Evolutionary conservation across 1,284 basidiomycete genomes (phyloP).

Genomic region (Microbotryum lychnidis-dioicae): DNA sequence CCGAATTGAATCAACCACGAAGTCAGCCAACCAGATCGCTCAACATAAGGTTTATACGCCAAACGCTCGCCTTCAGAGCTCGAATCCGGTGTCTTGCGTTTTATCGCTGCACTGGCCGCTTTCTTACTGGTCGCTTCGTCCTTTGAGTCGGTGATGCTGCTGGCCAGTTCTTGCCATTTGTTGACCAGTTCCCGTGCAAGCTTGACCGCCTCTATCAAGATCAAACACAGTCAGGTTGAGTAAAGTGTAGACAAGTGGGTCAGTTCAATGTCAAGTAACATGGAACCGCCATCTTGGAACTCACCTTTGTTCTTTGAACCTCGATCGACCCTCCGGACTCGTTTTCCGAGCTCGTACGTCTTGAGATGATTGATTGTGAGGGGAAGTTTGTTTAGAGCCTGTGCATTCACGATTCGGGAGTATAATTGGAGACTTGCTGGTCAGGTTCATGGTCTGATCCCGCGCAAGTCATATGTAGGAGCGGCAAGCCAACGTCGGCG

Average conservation of each 20-base stretch:
- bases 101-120: too few species aligned
- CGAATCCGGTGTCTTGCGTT: too few species aligned
- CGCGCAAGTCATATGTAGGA: neutral
- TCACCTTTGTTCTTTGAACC: neutral
- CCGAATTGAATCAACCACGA: too few species aligned
- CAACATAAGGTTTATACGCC: too few species aligned
- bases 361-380: constrained; percentile 10
- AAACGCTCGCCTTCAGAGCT: too few species aligned
- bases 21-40: too few species aligned
- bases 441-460: neutral
- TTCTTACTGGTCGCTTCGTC: too few species aligned
- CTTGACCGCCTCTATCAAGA: neutral
- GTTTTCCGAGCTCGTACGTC: constrained; percentile 7
- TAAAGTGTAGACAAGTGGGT: neutral
- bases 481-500: neutral
- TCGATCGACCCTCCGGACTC: constrained; percentile 3
- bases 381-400: constrained; percentile 19
- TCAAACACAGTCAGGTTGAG: neutral
- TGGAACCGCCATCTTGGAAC: constrained; percentile 5
- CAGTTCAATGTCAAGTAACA: neutral
- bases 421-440: neutral
- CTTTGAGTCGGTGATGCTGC: too few species aligned
- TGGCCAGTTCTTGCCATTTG: constrained; percentile 10
- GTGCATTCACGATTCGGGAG: neutral
- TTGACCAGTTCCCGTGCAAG: constrained; percentile 8